phyloP scores from a whole-genome alignment of 148 eudicot genomes.

The Fagopyrum esculentum region DNA sequence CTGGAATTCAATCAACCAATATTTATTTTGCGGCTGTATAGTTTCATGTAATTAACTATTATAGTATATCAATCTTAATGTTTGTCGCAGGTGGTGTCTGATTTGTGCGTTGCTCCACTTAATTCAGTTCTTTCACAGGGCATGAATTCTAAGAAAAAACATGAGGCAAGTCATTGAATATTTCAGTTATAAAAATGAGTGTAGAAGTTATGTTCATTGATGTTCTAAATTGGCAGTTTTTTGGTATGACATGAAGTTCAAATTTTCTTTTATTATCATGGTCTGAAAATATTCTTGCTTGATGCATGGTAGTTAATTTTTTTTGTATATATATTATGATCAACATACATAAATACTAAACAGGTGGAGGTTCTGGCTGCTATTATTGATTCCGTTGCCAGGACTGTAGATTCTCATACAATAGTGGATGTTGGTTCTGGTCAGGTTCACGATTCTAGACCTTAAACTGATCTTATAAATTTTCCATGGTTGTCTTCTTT shows the following conservation, averaged over 20 bases:
- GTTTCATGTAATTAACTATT: background rate
- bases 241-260: background rate
- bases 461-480: background rate
- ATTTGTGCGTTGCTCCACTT: slow-evolving; percentile 37
- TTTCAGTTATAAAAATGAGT: background rate
- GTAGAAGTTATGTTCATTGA: background rate
- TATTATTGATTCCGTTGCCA: slow-evolving; percentile 49
- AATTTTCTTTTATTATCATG: no score
- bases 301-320: background rate
- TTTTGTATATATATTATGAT: background rate
- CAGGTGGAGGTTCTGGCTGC: slow-evolving; percentile 80
- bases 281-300: background rate
- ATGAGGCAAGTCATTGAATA: slow-evolving; percentile 56
- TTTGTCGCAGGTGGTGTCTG: slow-evolving; percentile 56
- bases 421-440: slow-evolving; percentile 94
- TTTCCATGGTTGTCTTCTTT: background rate
- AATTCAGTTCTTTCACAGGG: slow-evolving; percentile 71
- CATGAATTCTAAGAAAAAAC: slow-evolving; percentile 88
- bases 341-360: background rate
- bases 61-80: background rate
- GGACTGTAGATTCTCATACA: slow-evolving; percentile 41
- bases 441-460: slow-evolving; percentile 44
- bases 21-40: background rate
- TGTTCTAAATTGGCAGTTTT: background rate
- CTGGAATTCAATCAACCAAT: background rate